Percentiles rank a stretch among this genome's conserved stretches.
Conservation (phyloP, 2,329 filamentous ascomycete genomes). For the Macrophomina phaseolina region DNA sequence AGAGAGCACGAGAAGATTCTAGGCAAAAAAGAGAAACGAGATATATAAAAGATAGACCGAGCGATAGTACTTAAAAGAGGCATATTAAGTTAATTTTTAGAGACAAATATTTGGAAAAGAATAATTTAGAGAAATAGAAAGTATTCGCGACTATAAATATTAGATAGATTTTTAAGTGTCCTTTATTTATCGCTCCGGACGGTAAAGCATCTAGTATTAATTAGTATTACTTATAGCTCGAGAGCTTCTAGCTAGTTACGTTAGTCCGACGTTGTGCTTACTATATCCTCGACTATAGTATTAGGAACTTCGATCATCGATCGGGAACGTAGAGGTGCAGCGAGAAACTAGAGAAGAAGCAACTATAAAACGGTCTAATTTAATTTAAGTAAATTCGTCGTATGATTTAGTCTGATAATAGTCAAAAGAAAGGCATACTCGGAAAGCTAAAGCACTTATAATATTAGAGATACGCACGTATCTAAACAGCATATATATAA, state of each 20-base stretch:
- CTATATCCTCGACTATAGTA: background rate
- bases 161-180: too few species aligned
- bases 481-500: too few species aligned
- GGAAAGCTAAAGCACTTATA: too few species aligned
- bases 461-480: too few species aligned
- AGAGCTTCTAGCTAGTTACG: background rate
- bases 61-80: background rate
- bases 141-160: too few species aligned
- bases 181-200: background rate
- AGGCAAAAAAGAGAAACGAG: background rate
- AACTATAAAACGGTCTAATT: conserved; percentile 7
- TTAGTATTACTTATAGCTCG: background rate
- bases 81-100: too few species aligned
- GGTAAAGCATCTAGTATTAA: background rate
- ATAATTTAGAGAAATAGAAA: too few species aligned
- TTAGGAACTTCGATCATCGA: background rate
- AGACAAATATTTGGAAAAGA: too few species aligned
- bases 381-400: background rate
- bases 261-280: conserved; percentile 9
- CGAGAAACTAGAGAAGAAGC: conserved; percentile 4
- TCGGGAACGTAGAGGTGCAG: background rate
- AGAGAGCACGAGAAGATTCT: background rate
- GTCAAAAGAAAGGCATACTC: too few species aligned
- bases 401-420: too few species aligned
- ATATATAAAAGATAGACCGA: background rate